Evolutionary conservation across 192 early-diverging fungal genomes (phyloP).

Genomic region (Podila minutissima): DNA sequence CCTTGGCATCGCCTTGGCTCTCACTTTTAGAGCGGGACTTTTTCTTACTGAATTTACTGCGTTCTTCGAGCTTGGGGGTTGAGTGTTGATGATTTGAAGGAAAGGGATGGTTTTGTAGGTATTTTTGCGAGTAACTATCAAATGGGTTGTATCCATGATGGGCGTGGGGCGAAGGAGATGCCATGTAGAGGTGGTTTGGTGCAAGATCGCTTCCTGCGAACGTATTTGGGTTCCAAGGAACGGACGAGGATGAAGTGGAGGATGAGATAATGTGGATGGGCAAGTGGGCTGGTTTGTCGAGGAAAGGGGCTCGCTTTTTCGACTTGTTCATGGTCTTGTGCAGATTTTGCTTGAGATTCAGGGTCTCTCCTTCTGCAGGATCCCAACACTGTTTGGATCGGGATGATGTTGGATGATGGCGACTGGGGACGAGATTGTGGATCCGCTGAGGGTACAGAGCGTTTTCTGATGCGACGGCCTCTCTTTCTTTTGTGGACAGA

Average conservation of each 20-base stretch:
- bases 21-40: not conserved
- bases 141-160: not conserved
- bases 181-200: not conserved
- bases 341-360: too few species aligned
- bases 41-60: constrained; percentile 2
- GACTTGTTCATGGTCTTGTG: too few species aligned
- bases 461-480: not conserved
- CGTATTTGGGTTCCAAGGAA: not conserved
- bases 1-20: not conserved
- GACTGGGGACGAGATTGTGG: not conserved
- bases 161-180: not conserved
- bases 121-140: not conserved
- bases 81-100: not conserved
- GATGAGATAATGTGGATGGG: not conserved
- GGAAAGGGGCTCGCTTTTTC: too few species aligned
- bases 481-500: too few species aligned
- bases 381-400: too few species aligned
- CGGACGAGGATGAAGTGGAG: not conserved
- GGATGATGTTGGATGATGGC: not conserved
- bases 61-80: not conserved
- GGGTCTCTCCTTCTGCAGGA: too few species aligned
- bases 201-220: not conserved
- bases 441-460: not conserved
- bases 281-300: not conserved
- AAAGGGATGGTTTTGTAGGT: too few species aligned